These are phyloP conservation scores for Chalciporus chontae DNA, from an alignment of 768 basidiomycete species.

Conservation along the genomic window DNA sequence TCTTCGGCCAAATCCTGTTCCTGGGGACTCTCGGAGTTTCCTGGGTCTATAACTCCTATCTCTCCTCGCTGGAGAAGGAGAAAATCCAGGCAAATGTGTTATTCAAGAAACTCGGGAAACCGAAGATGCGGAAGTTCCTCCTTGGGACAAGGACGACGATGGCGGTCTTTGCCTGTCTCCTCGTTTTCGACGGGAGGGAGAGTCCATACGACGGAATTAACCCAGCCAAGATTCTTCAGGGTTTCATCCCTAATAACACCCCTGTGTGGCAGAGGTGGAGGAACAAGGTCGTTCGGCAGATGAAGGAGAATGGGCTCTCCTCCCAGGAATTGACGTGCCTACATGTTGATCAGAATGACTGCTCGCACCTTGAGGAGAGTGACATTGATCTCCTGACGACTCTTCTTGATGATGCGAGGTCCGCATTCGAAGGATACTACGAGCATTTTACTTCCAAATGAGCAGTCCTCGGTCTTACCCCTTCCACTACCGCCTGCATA, in stretches of 20 bases:
- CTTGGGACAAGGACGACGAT: slow-evolving; percentile 22
- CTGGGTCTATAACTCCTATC: slow-evolving; percentile 35
- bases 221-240: slow-evolving; percentile 15
- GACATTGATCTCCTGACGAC: slow-evolving; percentile 13
- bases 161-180: slow-evolving; percentile 24
- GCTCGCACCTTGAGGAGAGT: slow-evolving; percentile 1
- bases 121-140: slow-evolving; percentile 16
- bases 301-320: slow-evolving; percentile 4
- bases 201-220: slow-evolving; percentile 8
- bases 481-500: too few relatives aligned
- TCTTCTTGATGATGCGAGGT: slow-evolving; percentile 16
- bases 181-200: slow-evolving; percentile 24
- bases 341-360: slow-evolving; percentile 10
- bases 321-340: not conserved
- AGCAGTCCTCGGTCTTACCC: too few relatives aligned
- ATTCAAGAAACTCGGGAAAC: slow-evolving; percentile 13
- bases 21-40: slow-evolving; percentile 29
- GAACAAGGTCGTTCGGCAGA: slow-evolving; percentile 18
- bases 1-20: slow-evolving; percentile 37
- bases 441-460: not conserved
- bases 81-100: slow-evolving; percentile 24
- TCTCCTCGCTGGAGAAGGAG: slow-evolving; percentile 36
- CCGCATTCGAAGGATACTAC: slow-evolving; percentile 19
- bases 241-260: slow-evolving; percentile 24
- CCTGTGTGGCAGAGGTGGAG: slow-evolving; percentile 25